Conservation (phyloP, 805 yeast genomes). For the Kazachstania taianensis region DNA sequence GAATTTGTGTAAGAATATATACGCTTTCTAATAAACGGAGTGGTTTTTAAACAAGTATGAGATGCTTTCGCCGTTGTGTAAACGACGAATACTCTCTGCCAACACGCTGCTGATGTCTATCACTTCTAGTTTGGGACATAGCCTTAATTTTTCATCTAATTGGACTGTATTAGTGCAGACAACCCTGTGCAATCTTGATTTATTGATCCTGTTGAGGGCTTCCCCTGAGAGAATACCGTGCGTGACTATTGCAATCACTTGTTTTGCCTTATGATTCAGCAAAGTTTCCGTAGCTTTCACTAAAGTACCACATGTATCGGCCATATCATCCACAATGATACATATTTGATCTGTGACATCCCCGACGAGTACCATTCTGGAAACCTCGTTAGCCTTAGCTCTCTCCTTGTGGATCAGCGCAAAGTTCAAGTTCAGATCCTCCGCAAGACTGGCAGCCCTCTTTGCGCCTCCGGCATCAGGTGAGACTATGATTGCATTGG, state of each 20-base stretch:
- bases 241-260: slow-evolving; percentile 72
- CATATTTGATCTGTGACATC: slow-evolving; percentile 69
- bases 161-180: slow-evolving; percentile 79
- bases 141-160: slow-evolving; percentile 48
- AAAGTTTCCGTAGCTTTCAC: slow-evolving; percentile 73
- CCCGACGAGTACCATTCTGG: slow-evolving; percentile 77
- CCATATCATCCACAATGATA: slow-evolving; percentile 78
- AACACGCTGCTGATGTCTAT: slow-evolving; percentile 65
- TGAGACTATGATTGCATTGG: slow-evolving; percentile 61
- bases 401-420: slow-evolving; percentile 80
- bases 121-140: slow-evolving; percentile 47
- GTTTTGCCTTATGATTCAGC: slow-evolving; percentile 53
- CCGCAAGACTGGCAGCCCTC: slow-evolving; percentile 76
- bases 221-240: slow-evolving; percentile 72
- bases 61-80: slow-evolving; percentile 81
- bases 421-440: slow-evolving; percentile 64
- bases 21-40: slow-evolving; percentile 10
- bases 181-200: slow-evolving; percentile 53
- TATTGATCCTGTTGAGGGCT: slow-evolving; percentile 61
- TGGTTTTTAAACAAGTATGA: slow-evolving; percentile 52
- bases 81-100: slow-evolving; percentile 75
- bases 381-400: slow-evolving; percentile 72
- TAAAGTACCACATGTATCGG: slow-evolving; percentile 80
- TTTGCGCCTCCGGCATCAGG: slow-evolving; percentile 91
- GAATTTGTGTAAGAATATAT: not conserved